Base-by-base conservation (phyloP, 192 early-diverging fungal species). In the Geranomyces michiganensis region DNA sequence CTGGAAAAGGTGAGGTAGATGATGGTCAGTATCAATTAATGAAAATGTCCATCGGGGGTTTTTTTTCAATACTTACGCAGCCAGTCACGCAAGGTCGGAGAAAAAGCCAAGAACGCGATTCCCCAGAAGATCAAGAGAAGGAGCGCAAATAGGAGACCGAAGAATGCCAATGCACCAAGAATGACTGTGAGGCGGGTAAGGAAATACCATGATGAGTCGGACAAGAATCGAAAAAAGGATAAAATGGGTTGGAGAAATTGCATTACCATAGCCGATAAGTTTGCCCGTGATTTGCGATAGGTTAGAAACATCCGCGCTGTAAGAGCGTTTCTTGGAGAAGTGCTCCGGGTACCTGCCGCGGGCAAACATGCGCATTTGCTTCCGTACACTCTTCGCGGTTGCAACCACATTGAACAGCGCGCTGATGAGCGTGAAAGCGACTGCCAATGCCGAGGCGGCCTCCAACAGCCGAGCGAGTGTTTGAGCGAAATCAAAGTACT, bases 1-100 rank as follows among this genome's bases (percentile, higher is more conserved):
- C 36, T 41, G 36, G 5, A 41, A 10, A 41, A n/a, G n/a, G n/a
- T n/a, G n/a, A n/a, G n/a, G n/a, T n/a, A n/a, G n/a, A n/a, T n/a
- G n/a, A n/a, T n/a, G n/a, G n/a, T n/a, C n/a, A n/a, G n/a, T n/a
- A n/a, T n/a, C n/a, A n/a, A n/a, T n/a, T n/a, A n/a, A n/a, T n/a
- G n/a, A n/a, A n/a, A n/a, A n/a, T n/a, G n/a, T n/a, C n/a, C n/a
- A n/a, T n/a, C n/a, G n/a, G n/a, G n/a, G n/a, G n/a, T n/a, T n/a
- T n/a, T n/a, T n/a, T n/a, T n/a, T n/a, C n/a, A n/a, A n/a, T n/a
- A 41, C 51, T 53, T 26, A 53, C 51, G 51, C 51, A 53, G 51
- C 51, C 51, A 53, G 4, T 3, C 17, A 26, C 51, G 51, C 21
- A 26, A n/a, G 51, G 26, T 26, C 19, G 51, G 26, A 3, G 51